phyloP scores from a whole-genome alignment of 2,329 filamentous ascomycete genomes.

The Neurospora sp. region DNA sequence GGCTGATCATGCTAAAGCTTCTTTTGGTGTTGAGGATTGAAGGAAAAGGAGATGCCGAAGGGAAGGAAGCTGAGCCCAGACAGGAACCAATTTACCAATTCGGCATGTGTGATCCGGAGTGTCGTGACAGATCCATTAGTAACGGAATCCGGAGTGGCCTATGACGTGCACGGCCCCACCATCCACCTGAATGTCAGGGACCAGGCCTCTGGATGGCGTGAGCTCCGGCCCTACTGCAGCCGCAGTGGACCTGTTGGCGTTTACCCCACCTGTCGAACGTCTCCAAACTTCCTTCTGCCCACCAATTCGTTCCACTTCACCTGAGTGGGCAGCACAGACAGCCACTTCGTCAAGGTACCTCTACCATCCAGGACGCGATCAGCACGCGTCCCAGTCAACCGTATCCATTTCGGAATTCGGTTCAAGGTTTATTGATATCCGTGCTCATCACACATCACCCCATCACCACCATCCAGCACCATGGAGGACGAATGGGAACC shows the following conservation, averaged over 20 bases:
- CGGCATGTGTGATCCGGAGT: neutral
- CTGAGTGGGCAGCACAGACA: neutral
- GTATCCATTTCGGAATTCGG: neutral
- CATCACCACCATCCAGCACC: neutral
- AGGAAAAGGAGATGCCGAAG: neutral
- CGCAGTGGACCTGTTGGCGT: neutral
- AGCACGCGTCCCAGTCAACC: neutral
- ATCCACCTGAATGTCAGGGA: neutral
- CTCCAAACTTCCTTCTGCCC: neutral
- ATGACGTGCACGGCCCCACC: neutral
- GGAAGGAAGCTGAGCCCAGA: neutral
- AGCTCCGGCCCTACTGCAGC: neutral
- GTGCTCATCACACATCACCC: neutral
- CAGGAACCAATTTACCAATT: neutral
- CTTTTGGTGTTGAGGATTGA: neutral
- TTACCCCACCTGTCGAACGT: neutral
- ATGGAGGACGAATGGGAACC: constrained; percentile 23
- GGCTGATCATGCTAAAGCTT: neutral
- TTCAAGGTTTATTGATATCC: neutral
- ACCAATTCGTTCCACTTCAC: neutral
- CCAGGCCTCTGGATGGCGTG: neutral
- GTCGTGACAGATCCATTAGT: neutral
- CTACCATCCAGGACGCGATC: neutral
- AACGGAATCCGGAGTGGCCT: neutral
- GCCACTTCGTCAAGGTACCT: neutral